These are phyloP conservation scores for Hymenoscyphus linearis DNA, from an alignment of 2,329 filamentous ascomycete species.

Conservation along the genomic window DNA sequence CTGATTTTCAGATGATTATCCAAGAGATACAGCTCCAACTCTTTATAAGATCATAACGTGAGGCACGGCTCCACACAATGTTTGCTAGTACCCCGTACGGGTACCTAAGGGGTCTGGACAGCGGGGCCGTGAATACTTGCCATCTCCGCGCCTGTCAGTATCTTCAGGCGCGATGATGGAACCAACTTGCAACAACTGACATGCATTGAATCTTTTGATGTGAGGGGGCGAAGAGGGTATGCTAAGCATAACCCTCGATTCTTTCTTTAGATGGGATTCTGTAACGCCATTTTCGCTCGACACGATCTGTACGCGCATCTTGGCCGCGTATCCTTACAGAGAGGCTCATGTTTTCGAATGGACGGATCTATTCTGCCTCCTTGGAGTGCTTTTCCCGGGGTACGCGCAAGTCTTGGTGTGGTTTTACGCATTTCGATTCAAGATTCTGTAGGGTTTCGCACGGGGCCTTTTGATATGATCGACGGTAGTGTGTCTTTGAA, in stretches of 20 bases:
- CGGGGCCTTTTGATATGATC: neutral
- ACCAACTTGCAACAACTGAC: slow-evolving; percentile 15
- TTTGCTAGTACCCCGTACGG: neutral
- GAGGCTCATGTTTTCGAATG: neutral
- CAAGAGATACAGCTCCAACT: slow-evolving; percentile 8
- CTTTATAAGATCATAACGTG: slow-evolving; percentile 2
- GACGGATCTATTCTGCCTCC: neutral
- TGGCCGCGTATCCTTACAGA: neutral
- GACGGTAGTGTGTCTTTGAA: too few species aligned
- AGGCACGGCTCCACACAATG: slow-evolving; percentile 5
- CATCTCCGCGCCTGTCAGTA: slow-evolving; percentile 9
- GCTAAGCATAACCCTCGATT: neutral
- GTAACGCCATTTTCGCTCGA: neutral
- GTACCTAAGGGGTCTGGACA: neutral
- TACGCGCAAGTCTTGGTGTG: neutral
- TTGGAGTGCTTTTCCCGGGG: neutral
- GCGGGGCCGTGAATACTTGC: slow-evolving; percentile 1
- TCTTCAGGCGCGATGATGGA: slow-evolving; percentile 11
- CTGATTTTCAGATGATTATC: slow-evolving; percentile 20
- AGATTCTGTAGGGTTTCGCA: neutral
- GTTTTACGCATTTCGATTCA: neutral
- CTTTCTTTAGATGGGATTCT: neutral
- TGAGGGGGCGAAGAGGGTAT: slow-evolving; percentile 8
- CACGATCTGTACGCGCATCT: neutral
- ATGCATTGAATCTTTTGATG: slow-evolving; percentile 8